Conservation (phyloP, 2,329 filamentous ascomycete species). For the Pyricularia pennisetigena region DNA sequence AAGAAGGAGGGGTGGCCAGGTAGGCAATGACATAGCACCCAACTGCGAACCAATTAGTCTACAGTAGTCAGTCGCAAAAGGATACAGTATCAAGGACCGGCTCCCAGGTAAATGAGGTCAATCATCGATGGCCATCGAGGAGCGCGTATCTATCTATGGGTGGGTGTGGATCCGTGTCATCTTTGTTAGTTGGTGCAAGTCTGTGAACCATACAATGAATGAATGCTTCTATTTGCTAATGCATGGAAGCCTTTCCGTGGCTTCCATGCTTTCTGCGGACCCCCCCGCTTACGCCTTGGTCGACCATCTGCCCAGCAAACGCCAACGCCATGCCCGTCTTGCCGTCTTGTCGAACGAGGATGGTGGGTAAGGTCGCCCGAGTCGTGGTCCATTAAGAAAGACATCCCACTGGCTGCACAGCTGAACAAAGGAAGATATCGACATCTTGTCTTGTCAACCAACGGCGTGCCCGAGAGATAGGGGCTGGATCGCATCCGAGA, state of each 20-base stretch:
- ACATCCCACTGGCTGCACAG: no score
- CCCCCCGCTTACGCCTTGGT: neutral
- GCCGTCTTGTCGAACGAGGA: neutral
- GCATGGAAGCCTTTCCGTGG: conserved; percentile 6
- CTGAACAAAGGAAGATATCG: neutral
- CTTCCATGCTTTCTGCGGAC: conserved; percentile 2
- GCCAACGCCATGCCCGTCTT: neutral
- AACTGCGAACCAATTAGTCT: neutral
- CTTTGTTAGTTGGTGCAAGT: neutral
- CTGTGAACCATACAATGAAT: neutral
- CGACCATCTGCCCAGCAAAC: neutral
- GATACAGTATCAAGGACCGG: neutral
- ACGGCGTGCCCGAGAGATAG: neutral
- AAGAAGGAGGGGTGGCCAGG: neutral
- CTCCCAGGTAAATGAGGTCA: neutral
- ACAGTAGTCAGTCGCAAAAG: no score
- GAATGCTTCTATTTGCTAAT: neutral
- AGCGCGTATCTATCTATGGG: neutral
- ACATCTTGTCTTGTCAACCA: neutral
- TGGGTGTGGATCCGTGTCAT: neutral
- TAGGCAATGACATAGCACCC: neutral
- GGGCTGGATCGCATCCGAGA: neutral
- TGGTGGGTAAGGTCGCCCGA: neutral
- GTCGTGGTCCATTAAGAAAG: neutral
- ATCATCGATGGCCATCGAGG: neutral